Conservation (phyloP, 352 stramenopile species). For the Globisporangium barbulae region DNA sequence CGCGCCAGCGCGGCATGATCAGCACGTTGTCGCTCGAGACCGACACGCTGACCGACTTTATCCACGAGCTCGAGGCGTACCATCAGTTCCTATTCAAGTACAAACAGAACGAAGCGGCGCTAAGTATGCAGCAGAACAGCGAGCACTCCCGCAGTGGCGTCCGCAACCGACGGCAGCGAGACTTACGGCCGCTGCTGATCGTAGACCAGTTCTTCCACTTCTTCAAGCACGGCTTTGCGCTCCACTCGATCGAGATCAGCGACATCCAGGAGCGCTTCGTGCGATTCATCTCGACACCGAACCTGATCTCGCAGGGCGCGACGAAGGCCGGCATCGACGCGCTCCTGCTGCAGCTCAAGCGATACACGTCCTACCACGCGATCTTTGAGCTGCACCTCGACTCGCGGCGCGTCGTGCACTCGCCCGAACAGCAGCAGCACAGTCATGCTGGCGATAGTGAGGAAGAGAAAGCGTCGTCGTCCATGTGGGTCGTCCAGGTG, state of each 20-base stretch:
- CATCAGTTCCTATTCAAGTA: slow-evolving; percentile 39
- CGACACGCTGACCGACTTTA: slow-evolving; percentile 38
- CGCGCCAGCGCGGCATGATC: slow-evolving; percentile 58
- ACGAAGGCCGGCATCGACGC: slow-evolving; percentile 37
- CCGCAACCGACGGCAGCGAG: not conserved
- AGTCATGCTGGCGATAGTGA: slow-evolving; percentile 11
- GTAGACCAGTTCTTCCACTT: slow-evolving; percentile 47
- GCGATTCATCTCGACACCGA: slow-evolving; percentile 35
- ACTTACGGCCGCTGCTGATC: slow-evolving; percentile 32
- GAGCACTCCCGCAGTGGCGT: too few species aligned
- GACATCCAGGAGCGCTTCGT: slow-evolving; percentile 60
- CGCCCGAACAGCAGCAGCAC: slow-evolving; percentile 8
- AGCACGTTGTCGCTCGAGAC: slow-evolving; percentile 57
- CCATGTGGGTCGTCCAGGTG: slow-evolving; percentile 31
- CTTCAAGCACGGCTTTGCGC: slow-evolving; percentile 55
- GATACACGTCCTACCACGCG: slow-evolving; percentile 69
- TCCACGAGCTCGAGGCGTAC: slow-evolving; percentile 49
- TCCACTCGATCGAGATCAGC: slow-evolving; percentile 57
- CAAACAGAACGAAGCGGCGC: slow-evolving; percentile 12
- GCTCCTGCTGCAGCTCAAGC: slow-evolving; percentile 60
- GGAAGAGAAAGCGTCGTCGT: not conserved
- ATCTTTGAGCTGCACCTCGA: slow-evolving; percentile 36
- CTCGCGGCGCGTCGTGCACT: slow-evolving; percentile 25
- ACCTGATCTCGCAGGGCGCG: slow-evolving; percentile 32
- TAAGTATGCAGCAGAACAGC: not conserved